phyloP scores from a whole-genome alignment of 441 rosid species.

The Brassica balearica region DNA sequence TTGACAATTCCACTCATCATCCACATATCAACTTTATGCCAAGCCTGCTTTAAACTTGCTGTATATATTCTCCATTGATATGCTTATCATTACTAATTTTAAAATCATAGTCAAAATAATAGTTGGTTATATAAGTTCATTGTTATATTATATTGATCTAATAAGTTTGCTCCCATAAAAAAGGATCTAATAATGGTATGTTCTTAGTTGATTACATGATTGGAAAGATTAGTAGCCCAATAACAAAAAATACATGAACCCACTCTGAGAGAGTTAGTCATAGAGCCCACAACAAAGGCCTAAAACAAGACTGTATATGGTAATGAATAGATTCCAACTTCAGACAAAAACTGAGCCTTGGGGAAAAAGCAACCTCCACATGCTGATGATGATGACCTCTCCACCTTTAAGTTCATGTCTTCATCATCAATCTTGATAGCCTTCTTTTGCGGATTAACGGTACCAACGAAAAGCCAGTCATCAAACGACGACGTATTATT shows the following conservation, averaged over 20 bases:
- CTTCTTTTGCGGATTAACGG: background rate
- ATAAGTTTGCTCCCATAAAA: background rate
- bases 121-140: background rate
- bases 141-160: background rate
- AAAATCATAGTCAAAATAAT: background rate
- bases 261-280: background rate
- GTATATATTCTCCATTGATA: background rate
- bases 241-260: background rate
- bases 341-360: slow-evolving; percentile 46
- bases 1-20: slow-evolving; percentile 1
- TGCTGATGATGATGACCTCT: background rate
- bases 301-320: slow-evolving; percentile 70
- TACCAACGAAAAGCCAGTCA: slow-evolving; percentile 13
- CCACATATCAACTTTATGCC: background rate
- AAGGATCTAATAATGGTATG: background rate
- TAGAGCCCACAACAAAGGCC: background rate
- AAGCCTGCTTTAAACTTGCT: background rate
- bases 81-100: background rate
- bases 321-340: slow-evolving; percentile 52
- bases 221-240: slow-evolving; percentile 1
- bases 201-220: background rate
- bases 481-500: slow-evolving; percentile 4
- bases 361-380: slow-evolving; percentile 38
- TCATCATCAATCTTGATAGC: slow-evolving; percentile 9
- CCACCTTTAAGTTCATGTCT: slow-evolving; percentile 6